Evolutionary conservation across 2,329 filamentous ascomycete species (phyloP), one percentile per base, ranked within the genome.

Genomic region (Verticillium longisporum): DNA sequence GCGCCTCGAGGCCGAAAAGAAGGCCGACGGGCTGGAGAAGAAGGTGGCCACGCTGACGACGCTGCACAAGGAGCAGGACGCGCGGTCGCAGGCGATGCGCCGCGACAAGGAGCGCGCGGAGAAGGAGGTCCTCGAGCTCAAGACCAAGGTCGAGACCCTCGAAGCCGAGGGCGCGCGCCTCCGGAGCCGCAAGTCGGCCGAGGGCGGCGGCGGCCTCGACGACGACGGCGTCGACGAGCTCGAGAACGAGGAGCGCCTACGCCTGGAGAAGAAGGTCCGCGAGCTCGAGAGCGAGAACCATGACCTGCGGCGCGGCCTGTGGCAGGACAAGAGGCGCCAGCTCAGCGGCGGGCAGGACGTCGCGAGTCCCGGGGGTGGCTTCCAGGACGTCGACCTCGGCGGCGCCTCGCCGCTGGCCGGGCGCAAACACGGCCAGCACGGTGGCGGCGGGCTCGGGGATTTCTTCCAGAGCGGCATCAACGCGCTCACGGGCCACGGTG

Each of bases 221-320:
- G 88, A 91, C 65, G 88, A 89, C 57, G 86, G 83, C 11, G 81
- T 94, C 9, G 90, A 95, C 68, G 91, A 96, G 75, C 85, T 96
- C 7, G 91, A 96, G 71, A 89, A 95, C 62, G 92, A 96, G 75
- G 91, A 92, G 71, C 84, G 90, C 6, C 80, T 84, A 64, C 83
- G 84, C 56, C 83, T 97, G 15, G 86, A 94, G 75, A 83, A 85
- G 68, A 88, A 88, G 69, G 86, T 97, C 59, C 87, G 92, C 57
- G 88, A 90, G 58, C 83, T 97, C 2, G 94, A 98, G 77, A 86
- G 87, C 57, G 92, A 98, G 74, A 84, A 90, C 64, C 91, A 92
- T 68, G 93, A 97, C 68, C 83, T 97, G 37, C 86, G 90, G 53
- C 84, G 92, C 65, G 93, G 92, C 14, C 88, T 93, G 38, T 97